phyloP scores from a whole-genome alignment of 257 asterid species.

The Lavandula angustifolia region DNA sequence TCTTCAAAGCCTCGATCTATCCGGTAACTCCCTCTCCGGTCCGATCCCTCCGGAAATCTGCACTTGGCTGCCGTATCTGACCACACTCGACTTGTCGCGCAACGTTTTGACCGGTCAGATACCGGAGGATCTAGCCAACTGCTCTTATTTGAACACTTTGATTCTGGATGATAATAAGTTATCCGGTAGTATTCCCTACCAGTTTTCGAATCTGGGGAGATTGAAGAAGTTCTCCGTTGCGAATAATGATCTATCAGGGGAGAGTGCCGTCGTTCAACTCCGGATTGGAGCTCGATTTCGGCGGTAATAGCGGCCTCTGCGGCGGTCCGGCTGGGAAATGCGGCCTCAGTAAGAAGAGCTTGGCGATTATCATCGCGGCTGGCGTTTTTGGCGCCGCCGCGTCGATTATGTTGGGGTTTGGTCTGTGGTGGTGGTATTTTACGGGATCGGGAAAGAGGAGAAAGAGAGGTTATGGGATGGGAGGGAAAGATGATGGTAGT shows the following conservation, averaged over 20 bases:
- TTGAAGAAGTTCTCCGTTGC: conserved; percentile 49
- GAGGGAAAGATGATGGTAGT: conserved; percentile 33
- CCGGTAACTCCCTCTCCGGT: conserved; percentile 60
- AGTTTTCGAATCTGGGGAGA: conserved; percentile 57
- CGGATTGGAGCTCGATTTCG: conserved; percentile 35
- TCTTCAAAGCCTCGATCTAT: conserved; percentile 70
- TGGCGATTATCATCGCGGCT: conserved; percentile 52
- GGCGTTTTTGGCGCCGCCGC: conserved; percentile 57
- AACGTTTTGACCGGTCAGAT: conserved; percentile 62
- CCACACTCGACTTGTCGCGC: conserved; percentile 61
- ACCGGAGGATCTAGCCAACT: conserved; percentile 66
- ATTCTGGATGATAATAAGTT: conserved; percentile 47
- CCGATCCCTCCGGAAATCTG: conserved; percentile 60
- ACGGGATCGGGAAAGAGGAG: conserved; percentile 38
- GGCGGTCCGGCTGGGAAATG: conserved; percentile 48
- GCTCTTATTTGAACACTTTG: conserved; percentile 58
- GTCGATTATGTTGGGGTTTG: conserved; percentile 54
- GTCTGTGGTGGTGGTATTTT: conserved; percentile 61
- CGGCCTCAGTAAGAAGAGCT: conserved; percentile 42
- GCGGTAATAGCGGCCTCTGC: conserved; percentile 55
- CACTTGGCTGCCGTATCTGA: conserved; percentile 74
- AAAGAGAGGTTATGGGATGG: conserved; percentile 35
- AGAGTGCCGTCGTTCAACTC: conserved; percentile 44
- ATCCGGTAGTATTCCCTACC: conserved; percentile 62
- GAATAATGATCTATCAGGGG: conserved; percentile 53